Base-by-base conservation (phyloP, 129 eudicot genomes). In the Erigeron canadensis region DNA sequence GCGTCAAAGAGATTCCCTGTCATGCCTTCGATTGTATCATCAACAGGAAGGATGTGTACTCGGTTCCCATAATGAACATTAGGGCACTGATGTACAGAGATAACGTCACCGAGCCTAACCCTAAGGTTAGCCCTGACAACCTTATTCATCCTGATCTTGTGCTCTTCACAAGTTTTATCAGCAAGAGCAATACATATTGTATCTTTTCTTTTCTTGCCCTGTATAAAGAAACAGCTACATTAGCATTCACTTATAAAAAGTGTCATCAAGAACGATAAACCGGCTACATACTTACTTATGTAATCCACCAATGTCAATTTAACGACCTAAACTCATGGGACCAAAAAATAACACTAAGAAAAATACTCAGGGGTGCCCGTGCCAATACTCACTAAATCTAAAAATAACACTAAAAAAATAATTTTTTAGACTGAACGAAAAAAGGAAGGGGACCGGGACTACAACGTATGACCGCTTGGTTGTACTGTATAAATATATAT, bases 61-160 rank as follows among this genome's bases (percentile, higher is more conserved):
- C 97, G 89, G 74, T 94, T 94, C 65, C 99, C 99, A 50, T 94
- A 94, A 75, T 89, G 90, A 37, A 94, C 96, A 84, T 94, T 96
- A 73, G 97, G 70, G 61, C 97, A 87, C 19, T 90, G 97, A 72
- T 94, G 99, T 21, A 94, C 99, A 13, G 99, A 94, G 15, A 94
- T 86, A 40, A 94, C 93, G 73, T 94, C 99, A 7, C 97, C 97
- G 5, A 90, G 97, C 58, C 97, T 80, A 57, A 94, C 96, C 82
- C 97, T 86, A 44, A 94, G 77, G 81, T 94, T 94, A 19, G 78
- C 77, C 46, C 99, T 80, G 61, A 89, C 96, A 72, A 87, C 93
- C 81, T 94, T 94, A 71, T 94, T 94, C 97, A 94, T 89, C 71
- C 96, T 80, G 37, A 94, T 89, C 82, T 90, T 94, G 19, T 96